Base-by-base conservation (phyloP, 495 filamentous ascomycete genomes). In the Venustampulla echinocandica region DNA sequence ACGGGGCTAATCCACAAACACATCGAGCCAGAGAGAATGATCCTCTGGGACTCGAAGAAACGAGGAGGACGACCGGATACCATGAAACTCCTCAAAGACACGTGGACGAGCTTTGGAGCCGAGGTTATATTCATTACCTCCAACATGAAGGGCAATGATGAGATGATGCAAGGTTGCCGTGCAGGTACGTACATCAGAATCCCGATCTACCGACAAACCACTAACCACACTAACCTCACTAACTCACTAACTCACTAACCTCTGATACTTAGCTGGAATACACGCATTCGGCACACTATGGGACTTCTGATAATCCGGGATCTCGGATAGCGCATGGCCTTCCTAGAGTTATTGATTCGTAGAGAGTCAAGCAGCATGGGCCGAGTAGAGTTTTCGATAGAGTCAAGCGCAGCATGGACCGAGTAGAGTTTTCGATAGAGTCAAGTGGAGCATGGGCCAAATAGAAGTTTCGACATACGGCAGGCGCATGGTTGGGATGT, bases 101-200 rank as follows among this genome's bases (percentile, higher is more conserved):
- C 63, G 22, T 70, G 64, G 64, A 49, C 47, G 36, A 66, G 60
- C 46, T 70, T 65, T 49, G 64, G 61, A 40, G 67, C 67, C 18
- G 67, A 70, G 54, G 67, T 70, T 39, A 68, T 70, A 50, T 70
- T 70, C 58, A 70, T 70, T 47, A 68, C 67, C 0, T 67, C 64
- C 45, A 70, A 70, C 49, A 63, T 40, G 61, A 57, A 61, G 44
- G 67, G 67, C 17, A 70, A 70, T 41, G 65, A 67, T 46, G 67
- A 70, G 58, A 68, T 70, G 65, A 67, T 68, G 63, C 61, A 61
- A 44, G 67, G 67, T 22, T 70, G 67, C 50, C 55, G 52, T 44
- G 61, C 33, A 46, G 60, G 64, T 66, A 57, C n/a, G 64, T 59
- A 41, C 28, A 43, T 38, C 30, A 45, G 17, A 15, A 44, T 52